phyloP scores from a whole-genome alignment of 176 grass and related monocot species.

The Puccinellia tenuiflora region DNA sequence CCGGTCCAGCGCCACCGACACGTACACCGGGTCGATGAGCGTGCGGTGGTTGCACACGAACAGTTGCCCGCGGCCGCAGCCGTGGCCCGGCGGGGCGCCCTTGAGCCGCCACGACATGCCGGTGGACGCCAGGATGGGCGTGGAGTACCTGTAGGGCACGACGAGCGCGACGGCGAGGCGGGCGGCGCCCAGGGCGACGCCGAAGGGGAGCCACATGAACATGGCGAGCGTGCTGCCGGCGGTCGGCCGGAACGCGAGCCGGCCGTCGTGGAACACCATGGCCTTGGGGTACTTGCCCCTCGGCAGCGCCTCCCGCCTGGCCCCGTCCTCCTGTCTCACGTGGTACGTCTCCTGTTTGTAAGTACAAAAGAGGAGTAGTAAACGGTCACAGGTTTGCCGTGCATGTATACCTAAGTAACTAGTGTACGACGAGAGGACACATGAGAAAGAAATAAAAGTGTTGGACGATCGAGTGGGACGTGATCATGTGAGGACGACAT shows the following conservation, averaged over 20 bases:
- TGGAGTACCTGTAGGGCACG: slow-evolving; percentile 52
- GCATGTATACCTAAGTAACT: not conserved
- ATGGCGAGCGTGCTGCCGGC: slow-evolving; percentile 33
- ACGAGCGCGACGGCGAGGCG: slow-evolving; percentile 35
- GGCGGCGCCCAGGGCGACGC: slow-evolving; percentile 2
- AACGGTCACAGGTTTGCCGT: not conserved
- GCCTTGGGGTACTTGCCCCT: slow-evolving; percentile 41
- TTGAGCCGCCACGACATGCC: slow-evolving; percentile 55
- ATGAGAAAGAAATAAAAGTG: not conserved
- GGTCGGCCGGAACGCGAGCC: slow-evolving; percentile 55
- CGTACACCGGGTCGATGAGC: slow-evolving; percentile 75
- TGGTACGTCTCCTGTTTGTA: slow-evolving; percentile 44
- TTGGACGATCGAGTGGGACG: not conserved
- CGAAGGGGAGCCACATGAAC: slow-evolving; percentile 62
- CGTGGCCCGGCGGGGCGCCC: not conserved
- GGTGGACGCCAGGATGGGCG: slow-evolving; percentile 42
- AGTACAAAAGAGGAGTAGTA: not conserved
- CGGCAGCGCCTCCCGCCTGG: slow-evolving; percentile 29
- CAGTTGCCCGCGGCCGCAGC: slow-evolving; percentile 15
- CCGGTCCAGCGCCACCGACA: slow-evolving; percentile 46
- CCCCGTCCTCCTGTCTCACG: slow-evolving; percentile 37
- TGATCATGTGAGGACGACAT: not conserved
- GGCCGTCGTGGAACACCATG: slow-evolving; percentile 68
- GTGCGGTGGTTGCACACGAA: slow-evolving; percentile 90
- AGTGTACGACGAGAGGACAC: too few relatives aligned